Percentiles rank a stretch among this genome's conserved stretches.
These are phyloP conservation scores for Cystoisospora suis DNA, from an alignment of 169 alveolate genomes.

Conservation along the genomic window DNA sequence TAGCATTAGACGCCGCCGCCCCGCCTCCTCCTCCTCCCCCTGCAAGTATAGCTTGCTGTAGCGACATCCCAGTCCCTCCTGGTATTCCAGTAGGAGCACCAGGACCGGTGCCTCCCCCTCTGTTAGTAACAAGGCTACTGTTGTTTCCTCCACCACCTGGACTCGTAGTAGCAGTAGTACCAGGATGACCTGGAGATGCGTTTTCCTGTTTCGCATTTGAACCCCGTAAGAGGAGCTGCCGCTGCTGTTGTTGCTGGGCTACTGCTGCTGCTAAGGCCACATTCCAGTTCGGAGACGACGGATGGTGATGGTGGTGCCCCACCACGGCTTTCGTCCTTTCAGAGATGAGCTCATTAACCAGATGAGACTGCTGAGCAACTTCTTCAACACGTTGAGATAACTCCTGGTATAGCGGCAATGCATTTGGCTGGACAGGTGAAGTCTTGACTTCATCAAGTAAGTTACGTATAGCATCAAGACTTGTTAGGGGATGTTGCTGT, in stretches of 20 bases:
- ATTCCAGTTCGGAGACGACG: conserved; percentile 6
- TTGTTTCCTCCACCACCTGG: not conserved
- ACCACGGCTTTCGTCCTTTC: not conserved
- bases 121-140: not conserved
- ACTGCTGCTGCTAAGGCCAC: conserved; percentile 8
- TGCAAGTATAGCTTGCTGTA: not conserved
- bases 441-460: not conserved
- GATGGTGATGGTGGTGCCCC: not conserved
- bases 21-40: conserved; percentile 9
- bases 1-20: not conserved
- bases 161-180: not conserved
- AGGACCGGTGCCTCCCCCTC: not conserved
- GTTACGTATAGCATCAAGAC: not conserved
- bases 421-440: not conserved
- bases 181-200: not conserved
- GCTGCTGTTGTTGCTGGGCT: conserved; percentile 27
- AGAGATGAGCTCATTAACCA: no score
- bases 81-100: not conserved
- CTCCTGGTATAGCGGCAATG: conserved; percentile 21
- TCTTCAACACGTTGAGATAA: not conserved
- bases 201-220: not conserved
- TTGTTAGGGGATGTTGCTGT: not conserved
- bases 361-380: not conserved
- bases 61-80: not conserved
- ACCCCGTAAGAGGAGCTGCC: conserved; percentile 1